Conservation (phyloP, 495 filamentous ascomycete species). For the Aspergillus sclerotiicarbonarius region DNA sequence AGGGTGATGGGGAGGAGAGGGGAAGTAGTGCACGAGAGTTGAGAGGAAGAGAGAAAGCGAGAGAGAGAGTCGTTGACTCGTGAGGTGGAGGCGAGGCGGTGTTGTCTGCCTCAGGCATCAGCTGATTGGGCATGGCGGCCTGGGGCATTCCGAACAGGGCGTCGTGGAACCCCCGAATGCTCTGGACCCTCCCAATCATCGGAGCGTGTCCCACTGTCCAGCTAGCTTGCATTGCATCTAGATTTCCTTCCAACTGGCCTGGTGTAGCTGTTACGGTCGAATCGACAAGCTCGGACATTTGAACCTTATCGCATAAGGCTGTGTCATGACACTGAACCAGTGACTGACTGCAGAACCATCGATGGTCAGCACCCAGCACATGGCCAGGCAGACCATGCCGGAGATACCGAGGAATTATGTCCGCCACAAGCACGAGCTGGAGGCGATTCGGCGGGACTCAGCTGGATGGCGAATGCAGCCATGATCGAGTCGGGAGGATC, state of each 20-base stretch:
- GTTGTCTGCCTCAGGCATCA: slow-evolving; percentile 10
- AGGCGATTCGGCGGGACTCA: no score
- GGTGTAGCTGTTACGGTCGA: neutral
- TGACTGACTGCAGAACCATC: neutral
- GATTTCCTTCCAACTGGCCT: neutral
- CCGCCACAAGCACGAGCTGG: no score
- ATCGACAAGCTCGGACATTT: neutral
- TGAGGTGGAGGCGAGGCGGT: neutral
- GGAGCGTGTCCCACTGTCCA: neutral
- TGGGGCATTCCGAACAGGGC: neutral
- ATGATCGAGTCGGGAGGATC: no score
- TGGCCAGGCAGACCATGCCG: neutral
- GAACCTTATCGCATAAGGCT: neutral
- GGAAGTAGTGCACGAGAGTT: neutral
- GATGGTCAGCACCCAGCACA: neutral
- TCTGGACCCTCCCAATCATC: neutral
- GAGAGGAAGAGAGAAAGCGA: neutral
- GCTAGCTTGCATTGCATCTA: neutral
- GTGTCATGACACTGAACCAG: neutral
- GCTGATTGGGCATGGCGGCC: neutral
- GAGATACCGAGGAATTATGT: neutral
- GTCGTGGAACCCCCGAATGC: neutral
- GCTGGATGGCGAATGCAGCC: neutral
- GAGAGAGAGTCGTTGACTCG: neutral
- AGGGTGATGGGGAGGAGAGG: neutral